Base-by-base conservation (phyloP, 768 basidiomycete genomes). In the Russula virescens region DNA sequence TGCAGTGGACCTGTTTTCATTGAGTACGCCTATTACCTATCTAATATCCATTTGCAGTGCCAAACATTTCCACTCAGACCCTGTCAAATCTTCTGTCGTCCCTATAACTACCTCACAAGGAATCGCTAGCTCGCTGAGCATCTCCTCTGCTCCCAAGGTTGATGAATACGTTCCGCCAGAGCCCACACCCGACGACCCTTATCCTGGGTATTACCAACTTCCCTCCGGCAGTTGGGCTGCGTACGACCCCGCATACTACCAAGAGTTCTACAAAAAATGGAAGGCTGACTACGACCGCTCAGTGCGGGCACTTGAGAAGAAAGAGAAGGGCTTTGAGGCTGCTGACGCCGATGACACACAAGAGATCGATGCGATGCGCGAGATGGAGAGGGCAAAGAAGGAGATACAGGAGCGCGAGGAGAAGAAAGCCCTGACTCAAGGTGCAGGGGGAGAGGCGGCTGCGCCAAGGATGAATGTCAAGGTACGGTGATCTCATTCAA, bases 191-290 rank as follows among this genome's bases (percentile, higher is more conserved):
- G 77, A 78, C 9, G 92, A 94, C 69, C 82, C 83, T 18, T 91
- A 92, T 72, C 92, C 92, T 0, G 92, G 92, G 7, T 94, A 94
- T 75, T 93, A 94, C 68, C 85, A 87, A 58, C 79, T 88, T 21
- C 90, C 92, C 0, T 87, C 89, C 8, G 92, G 92, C 19, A 73
- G 80, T 38, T 95, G 91, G 85, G 87, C 83, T 26, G 83, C 85
- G 0, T 80, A 93, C 69, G 89, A 94, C 55, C 73, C 82, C 0
- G 79, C 70, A 38, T 90, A 89, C 72, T 94, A 89, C 68, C 78
- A 77, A 21, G 80, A 77, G 50, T 88, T 87, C 71, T 78, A 84
- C 68, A 80, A 83, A 60, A 86, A 84, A 69, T 93, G 90, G 91
- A 78, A 89, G 69, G 71, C 73, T 19, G 87, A 87, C 26, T 91